Evolutionary conservation across 1,139 yeast genomes (phyloP), one percentile per base, ranked within the genome.

Genomic region (Saccharomyces hybrid): DNA sequence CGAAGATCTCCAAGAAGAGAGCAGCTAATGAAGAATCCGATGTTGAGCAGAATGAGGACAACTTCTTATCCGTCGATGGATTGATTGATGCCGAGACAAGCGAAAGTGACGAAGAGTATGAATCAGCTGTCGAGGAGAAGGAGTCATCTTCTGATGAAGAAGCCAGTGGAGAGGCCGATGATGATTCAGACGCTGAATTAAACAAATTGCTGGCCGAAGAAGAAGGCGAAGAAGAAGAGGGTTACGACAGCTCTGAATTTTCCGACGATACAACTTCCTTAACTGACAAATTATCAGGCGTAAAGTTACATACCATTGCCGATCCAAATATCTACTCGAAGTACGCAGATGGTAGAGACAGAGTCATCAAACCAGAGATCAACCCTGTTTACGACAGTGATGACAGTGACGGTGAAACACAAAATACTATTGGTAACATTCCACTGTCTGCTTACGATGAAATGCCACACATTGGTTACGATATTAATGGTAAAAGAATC

Each of bases 391-490:
- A 93, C 70, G 97, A 91, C 67, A 82, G 90, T 62, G 99, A 93
- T 72, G 98, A 93, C 66, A 84, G 91, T 65, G 98, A 91, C 66
- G 80, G 77, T 27, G 98, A 90, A 65, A 84, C 87, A 54, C 75
- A 76, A 64, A 93, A 93, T 72, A 89, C 98, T 5, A 88, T 93
- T 62, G 99, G 99, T 49, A 88, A 93, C 68, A 80, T 93, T 56
- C 98, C 99, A 52, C 68, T 93, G 38, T 81, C 93, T 21, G 96
- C 96, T 1, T 93, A 93, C 69, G 99, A 93, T 54, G 96, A 90
- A 70, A 87, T 87, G 85, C 99, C 99, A 1, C 99, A 95, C 70
- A 84, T 93, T 61, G 99, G 99, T 54, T 93, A 93, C 71, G 95
- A 90, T 71, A 90, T 93, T 65, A 95, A 95, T 70, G 99, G 99